Evolutionary conservation across 164 flowering plant genomes (phyloP).

Genomic region (Tetracentron sinense): DNA sequence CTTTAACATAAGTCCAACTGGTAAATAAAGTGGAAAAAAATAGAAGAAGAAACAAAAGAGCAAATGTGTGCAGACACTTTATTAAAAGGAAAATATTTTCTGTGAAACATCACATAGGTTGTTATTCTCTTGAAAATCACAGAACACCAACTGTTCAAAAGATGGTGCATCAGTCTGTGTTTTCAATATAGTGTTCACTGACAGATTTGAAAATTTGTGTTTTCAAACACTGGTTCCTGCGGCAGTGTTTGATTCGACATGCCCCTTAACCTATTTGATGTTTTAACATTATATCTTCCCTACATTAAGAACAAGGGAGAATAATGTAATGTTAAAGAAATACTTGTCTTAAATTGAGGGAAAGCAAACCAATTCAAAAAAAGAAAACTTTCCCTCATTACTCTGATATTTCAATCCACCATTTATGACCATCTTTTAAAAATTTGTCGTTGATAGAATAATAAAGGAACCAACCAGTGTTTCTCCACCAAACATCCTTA

Average conservation of each 20-base stretch:
- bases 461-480: constrained; percentile 19
- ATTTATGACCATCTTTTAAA: neutral
- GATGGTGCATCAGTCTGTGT: neutral
- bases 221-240: neutral
- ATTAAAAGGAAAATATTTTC: neutral
- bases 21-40: neutral
- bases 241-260: neutral
- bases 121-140: constrained; percentile 4
- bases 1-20: neutral
- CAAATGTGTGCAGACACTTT: neutral
- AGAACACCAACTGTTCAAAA: constrained; percentile 7
- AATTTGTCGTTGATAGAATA: neutral
- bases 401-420: neutral
- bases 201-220: neutral
- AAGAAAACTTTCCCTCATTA: constrained; percentile 6
- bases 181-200: neutral
- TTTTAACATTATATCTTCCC: constrained; percentile 5
- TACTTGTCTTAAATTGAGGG: neutral
- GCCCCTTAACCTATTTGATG: constrained; percentile 5
- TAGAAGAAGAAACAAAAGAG: neutral
- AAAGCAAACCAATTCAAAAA: constrained; percentile 1
- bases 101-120: constrained; percentile 14
- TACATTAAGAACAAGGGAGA: neutral
- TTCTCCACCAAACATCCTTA: constrained; percentile 15
- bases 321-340: neutral